Evolutionary conservation across 805 yeast species (phyloP).

Genomic region (Priceomyces castillae): DNA sequence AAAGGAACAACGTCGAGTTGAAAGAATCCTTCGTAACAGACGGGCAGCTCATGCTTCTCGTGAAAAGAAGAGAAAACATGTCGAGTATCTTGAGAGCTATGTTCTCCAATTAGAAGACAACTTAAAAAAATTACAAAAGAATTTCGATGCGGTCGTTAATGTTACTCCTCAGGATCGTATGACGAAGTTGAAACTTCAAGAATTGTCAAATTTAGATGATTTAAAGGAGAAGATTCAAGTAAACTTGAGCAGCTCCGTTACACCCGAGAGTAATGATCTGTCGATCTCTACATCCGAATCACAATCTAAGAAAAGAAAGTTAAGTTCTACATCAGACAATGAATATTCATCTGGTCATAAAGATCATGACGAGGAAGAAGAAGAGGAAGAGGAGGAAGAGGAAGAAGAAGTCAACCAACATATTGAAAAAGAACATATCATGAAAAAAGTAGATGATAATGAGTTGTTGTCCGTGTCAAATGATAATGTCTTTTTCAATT

Average conservation of each 20-base stretch:
- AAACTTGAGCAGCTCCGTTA: conserved; percentile 17
- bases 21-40: conserved; percentile 87
- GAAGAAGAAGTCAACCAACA: not conserved
- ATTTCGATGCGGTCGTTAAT: conserved; percentile 19
- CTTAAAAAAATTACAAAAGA: conserved; percentile 21
- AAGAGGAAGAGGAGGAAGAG: conserved; percentile 5
- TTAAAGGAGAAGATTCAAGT: conserved; percentile 27
- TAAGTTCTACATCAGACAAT: conserved; percentile 3
- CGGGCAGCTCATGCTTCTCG: conserved; percentile 97
- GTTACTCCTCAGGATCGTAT: conserved; percentile 12
- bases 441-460: conserved; percentile 10
- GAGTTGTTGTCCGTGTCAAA: conserved; percentile 12
- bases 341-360: conserved; percentile 7
- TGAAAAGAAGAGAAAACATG: conserved; percentile 91
- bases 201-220: conserved; percentile 17
- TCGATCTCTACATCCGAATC: conserved; percentile 2
- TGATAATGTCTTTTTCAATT: conserved; percentile 25
- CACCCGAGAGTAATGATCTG: conserved; percentile 2
- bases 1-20: conserved; percentile 93
- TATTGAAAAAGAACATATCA: conserved; percentile 1
- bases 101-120: conserved; percentile 44
- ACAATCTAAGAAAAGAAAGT: conserved; percentile 13
- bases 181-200: conserved; percentile 6
- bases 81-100: conserved; percentile 74
- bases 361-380: conserved; percentile 4